These are phyloP conservation scores for Arabis alpina DNA, from an alignment of 345 rosid genomes.

Conservation along the genomic window DNA sequence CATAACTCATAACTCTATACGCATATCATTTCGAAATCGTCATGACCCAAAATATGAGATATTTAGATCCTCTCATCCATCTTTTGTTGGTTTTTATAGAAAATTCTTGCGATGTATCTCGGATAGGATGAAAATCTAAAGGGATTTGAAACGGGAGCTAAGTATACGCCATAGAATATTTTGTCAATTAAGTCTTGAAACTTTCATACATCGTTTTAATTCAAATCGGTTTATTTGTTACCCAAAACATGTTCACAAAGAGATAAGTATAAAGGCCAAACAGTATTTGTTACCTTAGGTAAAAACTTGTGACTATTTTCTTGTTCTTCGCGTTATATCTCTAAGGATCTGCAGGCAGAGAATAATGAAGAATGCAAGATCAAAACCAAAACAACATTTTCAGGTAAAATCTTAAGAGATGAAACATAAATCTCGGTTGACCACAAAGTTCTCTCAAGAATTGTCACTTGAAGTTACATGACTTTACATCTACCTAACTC, in stretches of 20 bases:
- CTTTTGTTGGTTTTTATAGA: background rate
- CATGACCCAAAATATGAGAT: constrained; percentile 39
- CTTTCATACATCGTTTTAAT: background rate
- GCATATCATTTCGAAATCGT: constrained; percentile 49
- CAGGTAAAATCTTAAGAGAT: background rate
- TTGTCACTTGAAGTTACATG: background rate
- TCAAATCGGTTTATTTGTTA: background rate
- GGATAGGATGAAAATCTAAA: background rate
- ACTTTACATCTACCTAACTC: no score
- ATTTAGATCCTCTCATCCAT: constrained; percentile 3
- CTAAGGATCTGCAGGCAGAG: no score
- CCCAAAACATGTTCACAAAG: background rate
- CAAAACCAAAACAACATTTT: background rate
- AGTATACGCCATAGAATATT: constrained; percentile 8
- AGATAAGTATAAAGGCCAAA: background rate
- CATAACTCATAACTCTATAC: constrained; percentile 74
- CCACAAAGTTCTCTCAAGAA: background rate
- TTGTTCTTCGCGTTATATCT: background rate
- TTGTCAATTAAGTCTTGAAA: background rate
- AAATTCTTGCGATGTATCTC: constrained; percentile 22
- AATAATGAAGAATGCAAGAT: no score
- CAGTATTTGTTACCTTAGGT: background rate
- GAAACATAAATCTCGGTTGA: background rate
- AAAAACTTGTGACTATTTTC: background rate
- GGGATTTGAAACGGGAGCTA: background rate